Base-by-base conservation (phyloP, 1,139 yeast genomes). In the Ashbya aceris region DNA sequence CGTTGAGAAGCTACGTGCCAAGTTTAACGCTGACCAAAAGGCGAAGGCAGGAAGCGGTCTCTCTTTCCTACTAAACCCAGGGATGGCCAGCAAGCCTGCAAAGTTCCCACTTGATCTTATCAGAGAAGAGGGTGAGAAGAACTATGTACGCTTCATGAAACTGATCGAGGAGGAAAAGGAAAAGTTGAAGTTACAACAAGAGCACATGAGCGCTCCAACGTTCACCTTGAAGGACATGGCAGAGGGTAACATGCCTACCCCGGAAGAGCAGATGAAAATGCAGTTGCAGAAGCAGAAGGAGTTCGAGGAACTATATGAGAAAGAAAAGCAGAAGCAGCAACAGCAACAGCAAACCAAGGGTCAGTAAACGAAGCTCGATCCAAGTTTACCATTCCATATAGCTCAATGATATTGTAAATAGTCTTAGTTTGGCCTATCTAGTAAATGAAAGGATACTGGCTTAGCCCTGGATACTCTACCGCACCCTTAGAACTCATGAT, bases 111-210 rank as follows among this genome's bases (percentile, higher is more conserved):
- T 87, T 60, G 98, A 91, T 65, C 66, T 79, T 45, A 81, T 87
- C 51, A 83, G 97, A 60, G 94, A 87, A 61, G 93, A 85, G 60
- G 96, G 96, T 53, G 95, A 86, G 64, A 77, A 77, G 69, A 89
- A 86, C 61, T 91, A 86, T 65, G 79, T 81, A 58, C 79, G 80
- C 53, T 84, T 86, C 76, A 82, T 81, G 66, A 79, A 78, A 63
- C 78, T 83, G 61, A 76, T 91, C 56, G 77, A 80, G 56, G 96
- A 87, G 65, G 85, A 91, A 65, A 95, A 94, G 50, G 87, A 81
- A 49, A 84, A 86, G 69, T 73, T 89, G 64, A 70, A 83, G 56
- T 83, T 81, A 53, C 85, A 80, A 60, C 82, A 85, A 63, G 81
- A 82, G 66, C 94, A 85, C 56, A 73, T 83, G 65, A 74, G 83